Percentiles rank a stretch among this genome's conserved stretches.
phyloP scores from a whole-genome alignment of 768 basidiomycete species.

The Tricholoma terreum region DNA sequence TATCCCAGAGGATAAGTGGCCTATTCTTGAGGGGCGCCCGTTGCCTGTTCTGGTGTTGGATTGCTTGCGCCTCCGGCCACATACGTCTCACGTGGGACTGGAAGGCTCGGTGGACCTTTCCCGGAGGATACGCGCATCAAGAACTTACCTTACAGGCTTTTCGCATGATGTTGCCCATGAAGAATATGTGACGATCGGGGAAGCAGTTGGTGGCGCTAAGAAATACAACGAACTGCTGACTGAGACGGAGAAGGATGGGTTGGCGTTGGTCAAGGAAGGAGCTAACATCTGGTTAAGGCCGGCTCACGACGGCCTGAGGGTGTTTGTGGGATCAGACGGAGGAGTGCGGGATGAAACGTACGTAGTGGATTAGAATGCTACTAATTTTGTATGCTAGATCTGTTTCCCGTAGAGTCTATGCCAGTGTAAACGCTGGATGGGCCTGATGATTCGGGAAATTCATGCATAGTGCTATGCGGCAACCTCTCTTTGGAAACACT shows the following conservation, averaged over 20 bases:
- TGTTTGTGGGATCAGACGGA: conserved; percentile 42
- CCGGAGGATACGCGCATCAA: conserved; percentile 51
- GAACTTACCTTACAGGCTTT: conserved; percentile 75
- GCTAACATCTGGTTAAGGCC: conserved; percentile 61
- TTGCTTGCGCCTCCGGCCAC: conserved; percentile 61
- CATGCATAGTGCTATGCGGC: too few species aligned
- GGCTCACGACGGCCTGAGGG: conserved; percentile 69
- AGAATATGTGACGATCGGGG: conserved; percentile 66
- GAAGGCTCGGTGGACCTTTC: conserved; percentile 55
- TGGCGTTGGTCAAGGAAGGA: conserved; percentile 48
- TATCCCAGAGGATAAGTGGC: conserved; percentile 75
- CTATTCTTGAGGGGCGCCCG: conserved; percentile 32
- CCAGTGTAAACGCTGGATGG: too few species aligned
- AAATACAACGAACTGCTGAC: conserved; percentile 27
- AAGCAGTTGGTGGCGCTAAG: conserved; percentile 40
- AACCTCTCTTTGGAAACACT: too few species aligned
- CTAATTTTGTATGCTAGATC: background rate
- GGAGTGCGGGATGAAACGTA: conserved; percentile 54
- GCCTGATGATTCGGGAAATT: too few species aligned
- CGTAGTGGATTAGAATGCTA: background rate
- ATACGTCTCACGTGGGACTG: conserved; percentile 83
- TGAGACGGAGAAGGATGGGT: conserved; percentile 37
- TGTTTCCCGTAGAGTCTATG: background rate
- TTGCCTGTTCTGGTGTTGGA: conserved; percentile 71
- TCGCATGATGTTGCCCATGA: conserved; percentile 77